A percentile compares a stretch with the other conserved stretches of the same genome.
Conservation (phyloP, 306 rosid genomes). For the Pueraria montana region DNA sequence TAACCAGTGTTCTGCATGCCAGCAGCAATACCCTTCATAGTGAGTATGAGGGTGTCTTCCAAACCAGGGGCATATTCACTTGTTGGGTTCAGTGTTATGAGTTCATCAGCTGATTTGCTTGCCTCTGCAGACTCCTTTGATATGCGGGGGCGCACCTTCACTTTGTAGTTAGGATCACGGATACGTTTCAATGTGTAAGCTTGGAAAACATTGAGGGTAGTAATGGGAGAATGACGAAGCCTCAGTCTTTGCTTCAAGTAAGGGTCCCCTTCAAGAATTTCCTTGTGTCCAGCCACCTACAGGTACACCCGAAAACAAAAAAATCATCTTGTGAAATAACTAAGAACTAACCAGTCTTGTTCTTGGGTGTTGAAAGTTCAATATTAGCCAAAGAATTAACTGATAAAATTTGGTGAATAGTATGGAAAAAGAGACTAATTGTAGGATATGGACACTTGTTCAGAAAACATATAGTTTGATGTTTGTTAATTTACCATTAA, state of each 20-base stretch:
- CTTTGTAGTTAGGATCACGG: conserved; percentile 74
- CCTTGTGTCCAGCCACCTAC: conserved; percentile 95
- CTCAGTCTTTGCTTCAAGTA: conserved; percentile 95
- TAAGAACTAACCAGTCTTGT: background rate
- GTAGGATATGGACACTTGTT: background rate
- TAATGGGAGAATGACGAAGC: conserved; percentile 88
- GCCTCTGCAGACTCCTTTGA: conserved; percentile 73
- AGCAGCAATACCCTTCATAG: conserved; percentile 99
- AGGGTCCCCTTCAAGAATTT: conserved; percentile 94
- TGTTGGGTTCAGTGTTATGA: conserved; percentile 80
- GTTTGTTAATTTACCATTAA: background rate
- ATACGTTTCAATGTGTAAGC: conserved; percentile 95
- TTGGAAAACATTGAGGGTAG: conserved; percentile 94
- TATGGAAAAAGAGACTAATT: background rate
- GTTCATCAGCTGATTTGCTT: conserved; percentile 82
- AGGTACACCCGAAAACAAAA: conserved; percentile 29
- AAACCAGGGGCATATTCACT: conserved; percentile 97
- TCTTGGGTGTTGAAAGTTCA: background rate
- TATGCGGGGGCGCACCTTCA: conserved; percentile 67
- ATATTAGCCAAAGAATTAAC: background rate
- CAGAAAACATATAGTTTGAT: background rate
- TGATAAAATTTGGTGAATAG: background rate
- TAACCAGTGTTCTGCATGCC: conserved; percentile 99
- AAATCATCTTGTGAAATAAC: background rate
- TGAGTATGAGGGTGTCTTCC: conserved; percentile 96